phyloP scores from a whole-genome alignment of 805 yeast genomes.

The Barnettozyma californica region DNA sequence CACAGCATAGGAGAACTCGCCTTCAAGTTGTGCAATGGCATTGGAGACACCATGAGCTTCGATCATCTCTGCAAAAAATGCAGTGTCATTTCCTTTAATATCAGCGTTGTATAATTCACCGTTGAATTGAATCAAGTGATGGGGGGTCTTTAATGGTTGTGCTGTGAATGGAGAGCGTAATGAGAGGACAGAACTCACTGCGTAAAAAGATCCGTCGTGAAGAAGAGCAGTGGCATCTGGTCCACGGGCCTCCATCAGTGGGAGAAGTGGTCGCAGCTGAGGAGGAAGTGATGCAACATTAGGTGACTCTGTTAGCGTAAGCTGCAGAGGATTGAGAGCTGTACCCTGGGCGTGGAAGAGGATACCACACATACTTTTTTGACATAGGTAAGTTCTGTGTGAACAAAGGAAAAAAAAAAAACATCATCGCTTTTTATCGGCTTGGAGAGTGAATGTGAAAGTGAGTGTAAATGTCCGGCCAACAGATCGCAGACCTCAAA shows the following conservation, averaged over 20 bases:
- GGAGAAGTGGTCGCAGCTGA: background rate
- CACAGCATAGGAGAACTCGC: constrained; percentile 74
- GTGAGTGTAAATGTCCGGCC: background rate
- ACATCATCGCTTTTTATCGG: background rate
- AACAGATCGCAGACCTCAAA: constrained; percentile 15
- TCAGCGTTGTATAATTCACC: constrained; percentile 80
- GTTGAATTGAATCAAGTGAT: constrained; percentile 65
- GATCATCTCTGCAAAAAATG: constrained; percentile 25
- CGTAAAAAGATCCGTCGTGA: constrained; percentile 10
- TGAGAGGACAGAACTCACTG: constrained; percentile 61
- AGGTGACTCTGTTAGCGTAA: background rate
- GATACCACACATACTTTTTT: constrained; percentile 51
- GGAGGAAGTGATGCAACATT: background rate
- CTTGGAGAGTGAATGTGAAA: background rate
- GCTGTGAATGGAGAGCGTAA: constrained; percentile 70
- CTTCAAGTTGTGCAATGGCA: constrained; percentile 47
- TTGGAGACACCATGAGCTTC: constrained; percentile 27
- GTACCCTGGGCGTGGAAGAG: constrained; percentile 27
- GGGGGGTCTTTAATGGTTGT: constrained; percentile 55
- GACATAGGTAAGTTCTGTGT: no score
- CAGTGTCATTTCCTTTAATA: constrained; percentile 60
- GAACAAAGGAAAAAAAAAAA: background rate
- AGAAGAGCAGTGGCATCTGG: constrained; percentile 43
- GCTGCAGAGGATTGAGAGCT: background rate
- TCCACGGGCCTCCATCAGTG: constrained; percentile 44